phyloP scores from a whole-genome alignment of 179 eudicot species.

The Nepenthes alata region DNA sequence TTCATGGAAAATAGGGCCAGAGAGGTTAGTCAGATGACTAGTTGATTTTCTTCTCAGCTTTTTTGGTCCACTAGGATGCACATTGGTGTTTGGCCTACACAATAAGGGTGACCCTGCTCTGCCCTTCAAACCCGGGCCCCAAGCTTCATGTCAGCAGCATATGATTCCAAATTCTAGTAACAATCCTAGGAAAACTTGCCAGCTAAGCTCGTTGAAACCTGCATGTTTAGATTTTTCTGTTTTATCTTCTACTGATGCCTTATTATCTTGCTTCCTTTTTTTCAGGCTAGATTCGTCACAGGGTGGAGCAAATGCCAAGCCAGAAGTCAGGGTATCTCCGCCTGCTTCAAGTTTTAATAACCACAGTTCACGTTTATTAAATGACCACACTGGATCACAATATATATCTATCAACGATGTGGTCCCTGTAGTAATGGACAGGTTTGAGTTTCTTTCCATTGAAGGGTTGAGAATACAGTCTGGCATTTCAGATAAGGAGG shows the following conservation, averaged over 20 bases:
- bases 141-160: no score
- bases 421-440: constrained; percentile 34
- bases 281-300: constrained; percentile 23
- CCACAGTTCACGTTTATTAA: constrained; percentile 10
- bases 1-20: constrained; percentile 5
- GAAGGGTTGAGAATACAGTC: constrained; percentile 67
- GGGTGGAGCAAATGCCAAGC: constrained; percentile 17
- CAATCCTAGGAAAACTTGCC: no score
- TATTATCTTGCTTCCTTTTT: constrained; percentile 4
- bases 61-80: background rate
- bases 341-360: constrained; percentile 5
- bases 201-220: background rate
- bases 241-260: background rate
- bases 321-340: constrained; percentile 9
- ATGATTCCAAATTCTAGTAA: no score
- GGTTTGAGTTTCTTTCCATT: constrained; percentile 39
- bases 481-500: constrained; percentile 32
- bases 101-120: no score
- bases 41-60: constrained; percentile 1
- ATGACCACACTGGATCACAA: constrained; percentile 13
- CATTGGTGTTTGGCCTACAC: no score
- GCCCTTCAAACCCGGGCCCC: no score
- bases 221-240: background rate
- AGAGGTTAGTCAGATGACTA: constrained; percentile 23
- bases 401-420: constrained; percentile 33